Base-by-base conservation (phyloP, 177 flowering plant genomes). In the Tripterygium wilfordii region DNA sequence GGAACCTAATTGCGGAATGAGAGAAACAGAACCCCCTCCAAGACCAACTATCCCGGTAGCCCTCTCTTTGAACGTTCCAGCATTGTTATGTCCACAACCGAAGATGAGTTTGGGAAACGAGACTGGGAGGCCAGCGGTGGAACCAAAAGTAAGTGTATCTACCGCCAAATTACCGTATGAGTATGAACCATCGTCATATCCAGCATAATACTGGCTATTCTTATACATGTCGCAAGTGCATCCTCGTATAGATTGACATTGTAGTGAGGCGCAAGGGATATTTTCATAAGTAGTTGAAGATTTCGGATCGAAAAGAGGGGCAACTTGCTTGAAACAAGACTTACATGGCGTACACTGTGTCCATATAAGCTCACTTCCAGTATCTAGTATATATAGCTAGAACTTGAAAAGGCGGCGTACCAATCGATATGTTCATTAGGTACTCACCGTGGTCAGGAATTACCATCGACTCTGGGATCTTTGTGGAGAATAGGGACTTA, bases 11-110 rank as follows among this genome's bases (percentile, higher is more conserved):
- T 74, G 79, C 0, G 51, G 3, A 7, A 70, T 45, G 0, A 67
- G 45, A 0, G 79, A 74, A 8, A 28, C 22, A 5, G 51, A 6
- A 2, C 79, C 71, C 8, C 66, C 65, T 5, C 79, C 79, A 0
- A 77, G 66, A 10, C 82, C 82, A 17, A 71, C 27, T 13, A 74
- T 58, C 0, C 82, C 82, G 0, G 74, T 51, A 1, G 49, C 51
- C 14, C 21, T 28, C 0, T 41, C 15, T 14, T 28, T 8, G 26
- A 70, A 74, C 0, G 60, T 55, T 3, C 82, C 79, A 0, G 12
- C 49, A 18, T 71, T 66, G 5, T 54, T 10, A 18, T 48, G 57
- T 3, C 82, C 77, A 19, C 82, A 77, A 0, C 82, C 79, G 15
- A 74, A 29, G 5, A 56, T 12, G 0, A 15, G 28, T 0, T 45